Evolutionary conservation across 2,329 filamentous ascomycete genomes (phyloP).

Genomic region (Neopestalotiopsis rosae): DNA sequence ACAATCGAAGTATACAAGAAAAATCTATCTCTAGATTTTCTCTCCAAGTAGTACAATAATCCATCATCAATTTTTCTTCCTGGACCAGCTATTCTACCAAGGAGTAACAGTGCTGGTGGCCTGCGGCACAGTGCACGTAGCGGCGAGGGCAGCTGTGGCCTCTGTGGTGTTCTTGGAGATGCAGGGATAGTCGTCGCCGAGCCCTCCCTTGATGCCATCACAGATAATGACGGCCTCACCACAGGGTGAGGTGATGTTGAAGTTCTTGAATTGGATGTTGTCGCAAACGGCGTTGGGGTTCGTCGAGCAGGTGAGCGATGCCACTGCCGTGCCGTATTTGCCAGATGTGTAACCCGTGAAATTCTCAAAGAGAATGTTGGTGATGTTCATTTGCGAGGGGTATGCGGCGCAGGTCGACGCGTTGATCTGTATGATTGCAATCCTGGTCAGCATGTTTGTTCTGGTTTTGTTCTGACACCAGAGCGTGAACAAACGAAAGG

Average conservation of each 20-base stretch:
- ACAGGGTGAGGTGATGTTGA: slow-evolving; percentile 58
- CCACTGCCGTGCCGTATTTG: slow-evolving; percentile 59
- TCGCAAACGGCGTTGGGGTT: slow-evolving; percentile 58
- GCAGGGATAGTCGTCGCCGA: slow-evolving; percentile 22
- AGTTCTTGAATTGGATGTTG: slow-evolving; percentile 59
- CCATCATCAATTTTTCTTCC: neutral
- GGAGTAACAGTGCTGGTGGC: slow-evolving; percentile 14
- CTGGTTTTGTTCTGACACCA: neutral
- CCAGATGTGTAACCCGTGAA: slow-evolving; percentile 62
- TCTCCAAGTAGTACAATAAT: neutral
- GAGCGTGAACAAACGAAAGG: neutral
- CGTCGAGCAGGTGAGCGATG: slow-evolving; percentile 59
- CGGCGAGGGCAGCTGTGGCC: slow-evolving; percentile 16
- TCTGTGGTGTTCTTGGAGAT: slow-evolving; percentile 16
- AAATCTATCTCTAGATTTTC: slow-evolving; percentile 7
- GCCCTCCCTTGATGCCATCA: slow-evolving; percentile 48
- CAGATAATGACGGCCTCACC: slow-evolving; percentile 53
- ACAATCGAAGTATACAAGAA: neutral
- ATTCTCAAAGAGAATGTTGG: slow-evolving; percentile 63
- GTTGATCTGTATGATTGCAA: slow-evolving; percentile 36
- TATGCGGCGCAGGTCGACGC: slow-evolving; percentile 55
- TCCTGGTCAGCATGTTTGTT: neutral
- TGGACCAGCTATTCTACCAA: neutral
- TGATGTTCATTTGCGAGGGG: slow-evolving; percentile 63
- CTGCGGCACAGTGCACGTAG: slow-evolving; percentile 19